Base-by-base conservation (phyloP, 2,329 filamentous ascomycete genomes). In the Fusarium anthophilum region DNA sequence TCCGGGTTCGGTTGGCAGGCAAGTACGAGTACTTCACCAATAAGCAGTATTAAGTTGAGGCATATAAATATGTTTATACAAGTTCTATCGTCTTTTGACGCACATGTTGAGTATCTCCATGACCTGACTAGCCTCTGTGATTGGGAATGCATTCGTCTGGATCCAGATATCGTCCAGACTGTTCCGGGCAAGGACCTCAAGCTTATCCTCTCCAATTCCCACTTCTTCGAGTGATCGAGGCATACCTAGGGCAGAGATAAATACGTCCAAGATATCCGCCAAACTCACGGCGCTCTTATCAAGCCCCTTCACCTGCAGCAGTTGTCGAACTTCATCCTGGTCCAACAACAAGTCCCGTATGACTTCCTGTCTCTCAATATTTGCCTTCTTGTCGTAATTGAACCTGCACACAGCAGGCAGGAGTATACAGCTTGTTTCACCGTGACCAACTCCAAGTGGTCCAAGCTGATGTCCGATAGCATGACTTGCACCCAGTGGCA, bases 361-460 rank as follows among this genome's bases (percentile, higher is more conserved):
- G 10, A 43, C 50, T 24, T 76, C 77, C 44, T 80, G 71, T 18
- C 75, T 56, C 8, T 77, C 76, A 6, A 87, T 81, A 2, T 82
- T 77, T 1, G 76, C 63, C 41, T 76, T 78, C 5, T 35, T 53
- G 1, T 41, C 14, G 2, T 82, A 81, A 65, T 91, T 91, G 76
- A 84, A 91, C 76, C 86, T 87, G 76, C 87, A 87, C 11, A 91
- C 41, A 87, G 82, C 63, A 89, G 81, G 51, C 87, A 86, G 76
- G 86, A 91, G 35, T 26, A 74, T 73, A 15, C 71, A 73, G 15
- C 71, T 73, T 0, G 89, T 91, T 78, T 90, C 88, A 17, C 89
- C 89, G 75, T 91, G 89, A 0, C 87, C 86, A 5, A 91, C 89
- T 0, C 89, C 89, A 7, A 88, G 77, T 0, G 88, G 88, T 0